A percentile compares a stretch with the other conserved stretches of the same genome.
These are phyloP conservation scores for Pyracantha coccinea DNA, from an alignment of 331 rosid species.

Conservation along the genomic window DNA sequence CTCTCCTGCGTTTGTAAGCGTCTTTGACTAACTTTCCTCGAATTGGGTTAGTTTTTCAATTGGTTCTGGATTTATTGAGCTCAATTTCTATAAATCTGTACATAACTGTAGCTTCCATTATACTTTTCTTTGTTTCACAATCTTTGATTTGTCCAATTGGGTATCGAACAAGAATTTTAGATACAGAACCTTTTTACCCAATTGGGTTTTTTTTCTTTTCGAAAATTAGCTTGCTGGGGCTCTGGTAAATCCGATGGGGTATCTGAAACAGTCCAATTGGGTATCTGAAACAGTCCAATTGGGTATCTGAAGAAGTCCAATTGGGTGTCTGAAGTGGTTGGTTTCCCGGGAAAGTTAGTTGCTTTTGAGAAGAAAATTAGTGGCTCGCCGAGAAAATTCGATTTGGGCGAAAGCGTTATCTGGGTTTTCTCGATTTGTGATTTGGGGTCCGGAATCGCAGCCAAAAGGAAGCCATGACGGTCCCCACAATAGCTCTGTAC, in stretches of 20 bases:
- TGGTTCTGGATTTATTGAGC: background rate
- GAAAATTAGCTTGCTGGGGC: background rate
- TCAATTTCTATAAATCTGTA: slow-evolving; percentile 15
- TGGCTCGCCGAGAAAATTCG: background rate
- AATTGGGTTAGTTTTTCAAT: background rate
- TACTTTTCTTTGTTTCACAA: background rate
- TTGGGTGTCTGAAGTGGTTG: background rate
- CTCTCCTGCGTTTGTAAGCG: slow-evolving; percentile 22
- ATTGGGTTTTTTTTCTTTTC: background rate
- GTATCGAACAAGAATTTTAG: no score
- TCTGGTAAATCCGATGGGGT: background rate
- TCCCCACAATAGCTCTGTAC: slow-evolving; percentile 76
- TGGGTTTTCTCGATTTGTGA: slow-evolving; percentile 10
- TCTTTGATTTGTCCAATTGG: background rate
- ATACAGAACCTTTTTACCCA: background rate
- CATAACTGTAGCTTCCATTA: background rate
- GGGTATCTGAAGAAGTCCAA: background rate
- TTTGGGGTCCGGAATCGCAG: slow-evolving; percentile 13
- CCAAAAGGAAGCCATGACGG: slow-evolving; percentile 44
- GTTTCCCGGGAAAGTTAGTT: background rate
- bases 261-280: no score
- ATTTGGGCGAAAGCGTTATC: background rate
- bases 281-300: no score
- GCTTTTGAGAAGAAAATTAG: background rate
- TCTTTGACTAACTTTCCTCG: slow-evolving; percentile 40